A percentile compares a stretch with the other conserved stretches of the same genome.
Conservation (phyloP, 352 stramenopile species). For the Pythium phragmitis region DNA sequence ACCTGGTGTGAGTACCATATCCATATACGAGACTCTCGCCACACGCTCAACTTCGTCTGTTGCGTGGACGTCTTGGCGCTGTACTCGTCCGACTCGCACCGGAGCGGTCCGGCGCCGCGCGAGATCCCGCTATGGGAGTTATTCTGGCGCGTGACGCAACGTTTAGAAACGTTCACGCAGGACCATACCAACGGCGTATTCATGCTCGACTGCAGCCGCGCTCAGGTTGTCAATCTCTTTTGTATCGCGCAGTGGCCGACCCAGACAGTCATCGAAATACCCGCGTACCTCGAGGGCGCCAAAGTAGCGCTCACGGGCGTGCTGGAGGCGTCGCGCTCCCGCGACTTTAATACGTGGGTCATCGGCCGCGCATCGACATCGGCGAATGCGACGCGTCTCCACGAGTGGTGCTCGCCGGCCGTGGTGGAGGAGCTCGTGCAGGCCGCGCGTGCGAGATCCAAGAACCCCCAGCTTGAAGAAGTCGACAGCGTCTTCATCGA, state of each 20-base stretch:
- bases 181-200: not conserved
- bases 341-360: not conserved
- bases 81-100: not conserved
- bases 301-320: not conserved
- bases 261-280: not conserved
- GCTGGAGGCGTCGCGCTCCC: not conserved
- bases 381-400: slow-evolving; percentile 3
- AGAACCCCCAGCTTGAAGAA: too few relatives aligned
- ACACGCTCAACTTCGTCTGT: too few relatives aligned
- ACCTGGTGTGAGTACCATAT: too few relatives aligned
- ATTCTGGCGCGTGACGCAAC: not conserved
- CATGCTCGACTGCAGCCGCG: not conserved
- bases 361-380: not conserved
- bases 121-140: too few relatives aligned
- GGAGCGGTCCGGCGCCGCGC: too few relatives aligned
- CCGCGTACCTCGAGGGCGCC: not conserved
- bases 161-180: too few relatives aligned
- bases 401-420: not conserved
- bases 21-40: too few relatives aligned
- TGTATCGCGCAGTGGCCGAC: not conserved
- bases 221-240: not conserved
- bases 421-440: not conserved
- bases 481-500: not conserved
- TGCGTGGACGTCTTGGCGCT: not conserved
- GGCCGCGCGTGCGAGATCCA: too few relatives aligned